Conservation (phyloP, 371 early-diverging fungal species). For the Syncephalastrum racemosum region DNA sequence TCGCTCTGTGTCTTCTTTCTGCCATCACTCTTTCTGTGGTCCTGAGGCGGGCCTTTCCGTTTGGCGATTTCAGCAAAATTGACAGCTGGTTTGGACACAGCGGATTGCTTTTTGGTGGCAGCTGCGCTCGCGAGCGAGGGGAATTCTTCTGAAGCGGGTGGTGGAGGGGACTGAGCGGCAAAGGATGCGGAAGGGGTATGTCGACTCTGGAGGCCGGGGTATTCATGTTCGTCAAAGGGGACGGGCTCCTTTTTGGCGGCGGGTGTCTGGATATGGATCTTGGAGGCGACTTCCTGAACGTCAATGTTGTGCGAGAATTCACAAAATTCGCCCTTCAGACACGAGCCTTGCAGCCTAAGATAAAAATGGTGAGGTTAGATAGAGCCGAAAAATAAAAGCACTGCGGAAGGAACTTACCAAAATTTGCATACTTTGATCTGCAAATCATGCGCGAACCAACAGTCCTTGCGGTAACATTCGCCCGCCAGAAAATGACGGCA, state of each 20-base stretch:
- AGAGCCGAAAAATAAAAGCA: slow-evolving; percentile 2
- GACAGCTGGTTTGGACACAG: slow-evolving; percentile 8
- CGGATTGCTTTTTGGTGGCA: slow-evolving; percentile 16
- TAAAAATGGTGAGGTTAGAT: neutral
- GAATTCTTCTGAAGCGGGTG: slow-evolving; percentile 30
- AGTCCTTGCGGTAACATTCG: slow-evolving; percentile 74
- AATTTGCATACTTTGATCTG: slow-evolving; percentile 74
- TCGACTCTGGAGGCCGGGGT: slow-evolving; percentile 26
- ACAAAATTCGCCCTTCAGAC: slow-evolving; percentile 69
- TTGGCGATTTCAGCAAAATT: slow-evolving; percentile 42
- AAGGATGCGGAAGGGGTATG: too few relatives aligned
- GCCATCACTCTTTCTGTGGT: slow-evolving; percentile 12
- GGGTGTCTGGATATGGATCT: slow-evolving; percentile 18
- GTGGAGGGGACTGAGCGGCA: neutral
- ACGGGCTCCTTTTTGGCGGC: slow-evolving; percentile 7
- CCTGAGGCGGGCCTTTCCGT: slow-evolving; percentile 23
- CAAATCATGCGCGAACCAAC: slow-evolving; percentile 82
- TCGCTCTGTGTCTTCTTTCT: slow-evolving; percentile 8
- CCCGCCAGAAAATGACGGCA: slow-evolving; percentile 79
- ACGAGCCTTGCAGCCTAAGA: slow-evolving; percentile 62
- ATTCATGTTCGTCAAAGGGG: slow-evolving; percentile 25
- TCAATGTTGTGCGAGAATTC: slow-evolving; percentile 64
- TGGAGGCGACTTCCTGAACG: slow-evolving; percentile 39
- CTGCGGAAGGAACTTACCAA: slow-evolving; percentile 44
- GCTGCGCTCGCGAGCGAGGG: slow-evolving; percentile 35